Evolutionary conservation across 108 stramenopile genomes (phyloP).

Genomic region (Fragilaria radians): DNA sequence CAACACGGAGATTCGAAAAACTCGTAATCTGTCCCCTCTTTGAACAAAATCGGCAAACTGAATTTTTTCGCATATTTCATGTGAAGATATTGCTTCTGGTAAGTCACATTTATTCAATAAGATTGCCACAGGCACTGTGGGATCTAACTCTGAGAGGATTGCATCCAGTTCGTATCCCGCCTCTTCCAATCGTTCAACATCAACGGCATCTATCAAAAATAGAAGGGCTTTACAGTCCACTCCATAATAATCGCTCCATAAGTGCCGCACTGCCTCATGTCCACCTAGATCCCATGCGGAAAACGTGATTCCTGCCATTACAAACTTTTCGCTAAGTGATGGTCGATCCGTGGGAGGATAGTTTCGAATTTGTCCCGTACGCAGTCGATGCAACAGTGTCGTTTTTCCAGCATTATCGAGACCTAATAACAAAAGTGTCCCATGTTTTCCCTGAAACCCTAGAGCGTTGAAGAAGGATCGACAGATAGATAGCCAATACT

Average conservation of each 20-base stretch:
- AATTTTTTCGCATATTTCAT: slow-evolving; percentile 32
- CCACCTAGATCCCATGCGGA: slow-evolving; percentile 65
- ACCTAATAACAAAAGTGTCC: slow-evolving; percentile 92
- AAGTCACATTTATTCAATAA: slow-evolving; percentile 62
- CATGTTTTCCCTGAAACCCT: slow-evolving; percentile 67
- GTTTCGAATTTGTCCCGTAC: slow-evolving; percentile 32
- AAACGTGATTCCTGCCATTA: slow-evolving; percentile 29
- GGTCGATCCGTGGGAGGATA: slow-evolving; percentile 67
- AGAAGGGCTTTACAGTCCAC: slow-evolving; percentile 39
- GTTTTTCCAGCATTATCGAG: slow-evolving; percentile 99
- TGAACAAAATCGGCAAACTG: slow-evolving; percentile 25
- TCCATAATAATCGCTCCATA: slow-evolving; percentile 51
- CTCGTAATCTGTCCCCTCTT: slow-evolving; percentile 25
- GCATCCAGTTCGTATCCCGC: slow-evolving; percentile 51
- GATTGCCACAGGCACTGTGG: slow-evolving; percentile 39
- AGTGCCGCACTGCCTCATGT: slow-evolving; percentile 58
- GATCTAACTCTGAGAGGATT: slow-evolving; percentile 29
- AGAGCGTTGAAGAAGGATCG: not conserved
- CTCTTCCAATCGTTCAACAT: slow-evolving; percentile 47
- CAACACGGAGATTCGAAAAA: slow-evolving; percentile 59
- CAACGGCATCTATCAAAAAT: slow-evolving; percentile 49
- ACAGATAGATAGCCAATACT: slow-evolving; percentile 2
- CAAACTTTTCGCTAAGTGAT: slow-evolving; percentile 28
- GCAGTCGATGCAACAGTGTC: slow-evolving; percentile 53
- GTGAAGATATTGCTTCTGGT: slow-evolving; percentile 21